Conservation (phyloP, 768 basidiomycete genomes). For the Naganishia vishniacii region DNA sequence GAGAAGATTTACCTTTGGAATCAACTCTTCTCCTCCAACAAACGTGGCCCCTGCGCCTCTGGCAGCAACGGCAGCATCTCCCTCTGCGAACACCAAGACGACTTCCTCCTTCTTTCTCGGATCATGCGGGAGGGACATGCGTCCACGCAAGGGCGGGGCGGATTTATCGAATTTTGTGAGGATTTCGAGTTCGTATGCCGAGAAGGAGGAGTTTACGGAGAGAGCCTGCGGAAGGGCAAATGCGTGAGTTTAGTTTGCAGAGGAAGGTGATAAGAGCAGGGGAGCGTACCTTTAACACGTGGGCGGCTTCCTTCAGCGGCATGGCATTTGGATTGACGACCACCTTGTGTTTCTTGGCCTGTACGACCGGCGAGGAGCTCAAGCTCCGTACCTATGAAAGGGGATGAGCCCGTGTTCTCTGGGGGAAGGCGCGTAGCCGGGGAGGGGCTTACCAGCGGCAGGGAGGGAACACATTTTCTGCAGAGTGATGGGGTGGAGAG, state of each 20-base stretch:
- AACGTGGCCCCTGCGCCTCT: constrained; percentile 79
- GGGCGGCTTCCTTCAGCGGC: constrained; percentile 42
- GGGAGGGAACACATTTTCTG: neutral
- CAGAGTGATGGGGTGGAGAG: neutral
- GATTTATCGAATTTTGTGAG: constrained; percentile 74
- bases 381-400: neutral
- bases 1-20: constrained; percentile 64
- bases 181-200: constrained; percentile 73
- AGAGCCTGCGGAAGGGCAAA: constrained; percentile 58
- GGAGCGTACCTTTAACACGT: constrained; percentile 40
- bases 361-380: neutral
- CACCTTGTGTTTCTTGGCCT: constrained; percentile 31
- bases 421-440: no score
- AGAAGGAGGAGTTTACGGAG: constrained; percentile 68
- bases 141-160: constrained; percentile 78
- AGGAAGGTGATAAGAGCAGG: neutral
- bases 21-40: constrained; percentile 83
- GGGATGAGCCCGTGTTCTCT: no score
- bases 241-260: no score
- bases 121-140: constrained; percentile 76
- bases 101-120: constrained; percentile 60
- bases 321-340: constrained; percentile 43
- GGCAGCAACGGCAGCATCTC: constrained; percentile 72
- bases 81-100: constrained; percentile 90
- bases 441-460: neutral